Evolutionary conservation across 1,139 yeast genomes (phyloP), one percentile per base, ranked within the genome.

Genomic region (Hansenula lynferdii): DNA sequence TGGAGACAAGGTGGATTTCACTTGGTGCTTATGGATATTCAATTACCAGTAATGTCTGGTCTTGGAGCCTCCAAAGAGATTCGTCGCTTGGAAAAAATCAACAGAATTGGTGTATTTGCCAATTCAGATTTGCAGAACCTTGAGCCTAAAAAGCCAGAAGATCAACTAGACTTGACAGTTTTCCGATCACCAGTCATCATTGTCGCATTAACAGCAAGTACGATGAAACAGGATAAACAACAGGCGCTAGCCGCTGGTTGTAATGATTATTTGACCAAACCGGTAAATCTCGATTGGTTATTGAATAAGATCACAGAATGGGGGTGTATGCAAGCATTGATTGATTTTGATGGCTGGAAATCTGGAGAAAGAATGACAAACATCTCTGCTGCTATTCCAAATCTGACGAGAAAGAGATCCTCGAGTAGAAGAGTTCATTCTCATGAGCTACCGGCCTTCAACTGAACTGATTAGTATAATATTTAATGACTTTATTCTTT

Each of bases 301-400:
- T 89, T 90, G 53, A 87, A 85, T 55, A 92, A 92, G 64, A 85
- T 92, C 43, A 86, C 92, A 5, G 98, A 92, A 62, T 90, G 97
- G 97, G 94, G 94, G 2, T 80, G 86, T 56, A 92, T 92, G 98
- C 98, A 92, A 65, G 97, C 97, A 1, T 67, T 92, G 43, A 90
- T 92, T 60, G 96, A 92, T 62, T 92, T 85, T 60, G 97, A 92
- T 60, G 95, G 95, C 26, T 92, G 96, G 96, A 81, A 81, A 45
- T 62, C 62, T 34, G 67, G 67, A 15, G 65, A 62, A 40, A 57
- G 66, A 44, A 61, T 53, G 50, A 48, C 51, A 6, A 48, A 48
- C 28, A 46, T 48, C 14, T 34, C 41, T n/a, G 50, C 51, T 22
- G 51, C 51, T 1, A 22, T 48, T 16, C 51, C 51, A 4, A 28